phyloP scores from a whole-genome alignment of 495 filamentous ascomycete genomes.

The Penicillium angulare region DNA sequence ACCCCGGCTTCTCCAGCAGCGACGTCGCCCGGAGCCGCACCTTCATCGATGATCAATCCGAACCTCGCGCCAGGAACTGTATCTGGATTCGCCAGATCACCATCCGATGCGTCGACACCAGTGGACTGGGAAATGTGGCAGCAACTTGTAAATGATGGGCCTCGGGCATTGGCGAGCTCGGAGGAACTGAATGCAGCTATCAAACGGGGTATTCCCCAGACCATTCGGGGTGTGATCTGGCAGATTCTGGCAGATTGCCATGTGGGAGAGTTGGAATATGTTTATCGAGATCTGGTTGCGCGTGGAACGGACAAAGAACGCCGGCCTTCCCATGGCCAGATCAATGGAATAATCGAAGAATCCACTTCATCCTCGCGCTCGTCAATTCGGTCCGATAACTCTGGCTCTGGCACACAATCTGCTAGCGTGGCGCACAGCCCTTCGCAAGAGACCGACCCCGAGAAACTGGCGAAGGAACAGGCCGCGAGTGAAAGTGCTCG shows the following conservation, averaged over 20 bases:
- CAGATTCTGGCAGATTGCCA: conserved; percentile 94
- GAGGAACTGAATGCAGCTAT: conserved; percentile 89
- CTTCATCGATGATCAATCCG: conserved; percentile 50
- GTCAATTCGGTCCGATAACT: conserved; percentile 78
- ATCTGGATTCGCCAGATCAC: conserved; percentile 68
- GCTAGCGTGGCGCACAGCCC: conserved; percentile 59
- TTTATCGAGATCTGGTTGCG: conserved; percentile 78
- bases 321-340: conserved; percentile 39
- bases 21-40: conserved; percentile 45
- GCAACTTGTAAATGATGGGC: conserved; percentile 88
- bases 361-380: conserved; percentile 70
- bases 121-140: conserved; percentile 99
- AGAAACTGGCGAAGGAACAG: conserved; percentile 65
- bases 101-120: conserved; percentile 57
- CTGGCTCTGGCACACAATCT: conserved; percentile 59
- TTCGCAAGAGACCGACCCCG: conserved; percentile 60
- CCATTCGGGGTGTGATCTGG: conserved; percentile 95
- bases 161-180: conserved; percentile 79
- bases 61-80: conserved; percentile 79
- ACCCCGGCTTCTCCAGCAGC: conserved; percentile 42
- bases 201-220: conserved; percentile 88
- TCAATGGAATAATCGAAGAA: conserved; percentile 51
- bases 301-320: conserved; percentile 74
- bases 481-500: conserved; percentile 61
- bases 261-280: conserved; percentile 81